Evolutionary conservation across 768 basidiomycete species (phyloP).

Genomic region (Lactifluus volemus): DNA sequence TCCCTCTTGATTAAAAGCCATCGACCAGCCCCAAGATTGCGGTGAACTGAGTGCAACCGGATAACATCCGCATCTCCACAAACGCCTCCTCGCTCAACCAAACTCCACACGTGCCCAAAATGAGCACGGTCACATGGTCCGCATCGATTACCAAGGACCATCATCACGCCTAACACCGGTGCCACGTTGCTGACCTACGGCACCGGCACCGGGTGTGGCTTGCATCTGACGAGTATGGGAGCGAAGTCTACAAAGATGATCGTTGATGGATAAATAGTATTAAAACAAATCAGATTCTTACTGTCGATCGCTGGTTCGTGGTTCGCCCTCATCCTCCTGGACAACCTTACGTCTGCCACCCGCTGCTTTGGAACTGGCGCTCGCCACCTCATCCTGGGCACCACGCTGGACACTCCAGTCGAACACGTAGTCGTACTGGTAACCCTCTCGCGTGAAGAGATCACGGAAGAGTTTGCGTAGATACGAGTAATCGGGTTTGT

Average conservation of each 20-base stretch:
- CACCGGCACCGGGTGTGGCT: constrained; percentile 38
- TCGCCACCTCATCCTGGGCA: constrained; percentile 54
- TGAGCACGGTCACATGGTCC: constrained; percentile 18
- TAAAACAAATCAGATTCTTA: constrained; percentile 35
- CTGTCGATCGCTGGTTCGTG: constrained; percentile 75
- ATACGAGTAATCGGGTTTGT: constrained; percentile 99
- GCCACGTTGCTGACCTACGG: constrained; percentile 37
- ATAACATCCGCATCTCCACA: constrained; percentile 27
- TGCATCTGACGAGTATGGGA: constrained; percentile 82
- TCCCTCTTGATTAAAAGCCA: constrained; percentile 30
- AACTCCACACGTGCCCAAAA: constrained; percentile 35
- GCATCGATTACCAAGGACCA: constrained; percentile 37
- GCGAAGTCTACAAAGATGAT: constrained; percentile 50
- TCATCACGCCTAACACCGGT: constrained; percentile 34
- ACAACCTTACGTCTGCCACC: constrained; percentile 70
- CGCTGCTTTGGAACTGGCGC: constrained; percentile 52
- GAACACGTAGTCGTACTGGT: constrained; percentile 99
- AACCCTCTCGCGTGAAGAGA: constrained; percentile 93
- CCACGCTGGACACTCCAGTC: constrained; percentile 93
- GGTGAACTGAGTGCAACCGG: constrained; percentile 28
- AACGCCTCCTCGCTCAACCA: constrained; percentile 38
- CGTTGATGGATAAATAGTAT: constrained; percentile 15
- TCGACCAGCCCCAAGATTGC: constrained; percentile 31
- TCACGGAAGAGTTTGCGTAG: constrained; percentile 99
- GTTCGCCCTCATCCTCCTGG: constrained; percentile 72